These are phyloP conservation scores for Parastagonospora nodorum DNA, from an alignment of 2,329 filamentous ascomycete species.

Conservation along the genomic window DNA sequence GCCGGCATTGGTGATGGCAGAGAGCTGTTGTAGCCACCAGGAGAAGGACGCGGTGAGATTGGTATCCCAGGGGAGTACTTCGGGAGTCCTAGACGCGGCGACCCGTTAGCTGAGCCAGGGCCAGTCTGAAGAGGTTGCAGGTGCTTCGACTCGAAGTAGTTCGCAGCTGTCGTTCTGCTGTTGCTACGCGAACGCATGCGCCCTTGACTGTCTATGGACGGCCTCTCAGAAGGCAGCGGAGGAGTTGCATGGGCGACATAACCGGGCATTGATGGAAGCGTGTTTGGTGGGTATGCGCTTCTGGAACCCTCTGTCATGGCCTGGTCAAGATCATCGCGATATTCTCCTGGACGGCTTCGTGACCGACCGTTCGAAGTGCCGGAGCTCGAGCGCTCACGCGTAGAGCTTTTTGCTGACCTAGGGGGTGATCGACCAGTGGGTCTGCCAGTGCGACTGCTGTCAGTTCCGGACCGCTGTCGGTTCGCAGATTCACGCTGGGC, in stretches of 20 bases:
- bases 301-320: constrained; percentile 55
- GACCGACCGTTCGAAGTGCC: constrained; percentile 59
- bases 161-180: constrained; percentile 40
- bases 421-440: constrained; percentile 45
- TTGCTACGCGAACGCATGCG: constrained; percentile 44
- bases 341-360: constrained; percentile 55
- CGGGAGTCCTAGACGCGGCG: constrained; percentile 32
- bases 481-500: constrained; percentile 38
- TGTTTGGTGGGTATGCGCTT: constrained; percentile 37
- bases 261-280: constrained; percentile 40
- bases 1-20: constrained; percentile 54
- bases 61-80: constrained; percentile 40
- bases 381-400: constrained; percentile 61
- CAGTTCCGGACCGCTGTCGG: constrained; percentile 41
- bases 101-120: constrained; percentile 21
- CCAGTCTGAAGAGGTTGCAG: constrained; percentile 45
- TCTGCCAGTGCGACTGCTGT: constrained; percentile 38
- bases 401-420: constrained; percentile 46
- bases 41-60: constrained; percentile 45
- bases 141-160: constrained; percentile 45
- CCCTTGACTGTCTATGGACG: constrained; percentile 32
- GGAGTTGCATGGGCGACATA: constrained; percentile 38
- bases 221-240: constrained; percentile 32
- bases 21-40: constrained; percentile 44
- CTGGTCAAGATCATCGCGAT: constrained; percentile 58